Evolutionary conservation across 169 alveolate species (phyloP), one percentile per base, ranked within the genome.

Genomic region (Plasmodium inui): DNA sequence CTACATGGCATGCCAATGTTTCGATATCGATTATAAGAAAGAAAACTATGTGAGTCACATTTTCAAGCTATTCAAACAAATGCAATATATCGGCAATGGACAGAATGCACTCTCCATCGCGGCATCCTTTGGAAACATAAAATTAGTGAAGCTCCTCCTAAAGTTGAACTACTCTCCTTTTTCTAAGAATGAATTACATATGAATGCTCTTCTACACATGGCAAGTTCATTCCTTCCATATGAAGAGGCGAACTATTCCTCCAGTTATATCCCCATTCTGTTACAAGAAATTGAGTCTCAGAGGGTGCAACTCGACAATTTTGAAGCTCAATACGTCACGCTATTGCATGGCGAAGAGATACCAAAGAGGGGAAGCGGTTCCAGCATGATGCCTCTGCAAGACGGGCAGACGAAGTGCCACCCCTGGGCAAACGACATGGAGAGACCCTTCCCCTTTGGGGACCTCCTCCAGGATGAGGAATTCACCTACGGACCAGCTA

Each of bases 61-160:
- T 53, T 73, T 94, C 8, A 76, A 88, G 30, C 89, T 88, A 14
- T 90, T 95, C 32, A 79, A 46, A 76, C 93, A 95, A 3, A 92
- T 96, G n/a, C 34, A 70, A 26, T 96, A 96, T 34, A 57, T 93
- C 22, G 97, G 97, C 22, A 96, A 96, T 57, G 97, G 97, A 6
- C 83, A 94, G 28, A 85, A 93, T 41, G 90, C 95, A 34, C 19
- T 96, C 79, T 95, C 96, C 22, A 89, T 96, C 71, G 96, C 95
- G 0, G 96, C 96, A 26, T 61, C 96, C 12, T 89, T 89, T 83
- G 96, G 96, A 10, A 96, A 94, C 82, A 53, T 94, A 14, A 83
- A 92, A 14, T 37, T 96, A 14, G 95, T 96, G 32, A 94, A 90
- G 74, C 81, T 94, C 0, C 73, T 96, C 44, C 50, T 94, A 12